Evolutionary conservation across 2,329 filamentous ascomycete species (phyloP), one percentile per base, ranked within the genome.

Genomic region (Colletotrichum salicis): DNA sequence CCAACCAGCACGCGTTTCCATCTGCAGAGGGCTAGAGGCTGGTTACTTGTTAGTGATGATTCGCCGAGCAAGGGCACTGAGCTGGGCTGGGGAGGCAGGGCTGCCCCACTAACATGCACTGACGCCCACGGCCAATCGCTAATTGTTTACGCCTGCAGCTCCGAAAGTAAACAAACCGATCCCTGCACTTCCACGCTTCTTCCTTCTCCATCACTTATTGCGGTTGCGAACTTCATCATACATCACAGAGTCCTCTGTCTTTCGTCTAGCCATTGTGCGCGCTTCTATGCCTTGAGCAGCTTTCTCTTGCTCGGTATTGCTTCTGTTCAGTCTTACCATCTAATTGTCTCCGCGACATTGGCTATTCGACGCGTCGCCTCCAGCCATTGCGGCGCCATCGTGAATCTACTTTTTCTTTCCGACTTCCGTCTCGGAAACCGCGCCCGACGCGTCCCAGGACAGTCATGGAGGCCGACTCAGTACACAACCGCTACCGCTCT

Each of bases 401-500:
- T 73, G 61, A 64, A 19, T 55, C 56, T 59, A 33, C 61, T 58
- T 52, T 69, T 65, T 61, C 33, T 58, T 60, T 27, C 70, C 64
- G 64, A 70, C 70, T 60, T 45, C 62, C 61, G 58, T 65, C 41
- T 29, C 24, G 58, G 41, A 73, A 57, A 65, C 61, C 73, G 56
- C 73, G 71, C 64, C 52, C 58, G 48, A 66, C 64, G 67, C 73
- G 73, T 66, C 41, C 61, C 22, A 57, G 55, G 64, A 64, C 67
- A 67, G 71, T 29, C 73, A 85, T 85, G 84, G 84, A 85, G 77
- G 76, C 79, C 76, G 83, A 85, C 75, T 70, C 73, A 41, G 77
- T 78, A 58, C 77, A 78, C 67, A 81, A 73, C 75, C 81, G 83
- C 76, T 85, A 84, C 80, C 84, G 83, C 76, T 85, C 84, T 76